A percentile compares a stretch with the other conserved stretches of the same genome.
phyloP scores from a whole-genome alignment of 768 basidiomycete genomes.

The Polyporus arcularius region DNA sequence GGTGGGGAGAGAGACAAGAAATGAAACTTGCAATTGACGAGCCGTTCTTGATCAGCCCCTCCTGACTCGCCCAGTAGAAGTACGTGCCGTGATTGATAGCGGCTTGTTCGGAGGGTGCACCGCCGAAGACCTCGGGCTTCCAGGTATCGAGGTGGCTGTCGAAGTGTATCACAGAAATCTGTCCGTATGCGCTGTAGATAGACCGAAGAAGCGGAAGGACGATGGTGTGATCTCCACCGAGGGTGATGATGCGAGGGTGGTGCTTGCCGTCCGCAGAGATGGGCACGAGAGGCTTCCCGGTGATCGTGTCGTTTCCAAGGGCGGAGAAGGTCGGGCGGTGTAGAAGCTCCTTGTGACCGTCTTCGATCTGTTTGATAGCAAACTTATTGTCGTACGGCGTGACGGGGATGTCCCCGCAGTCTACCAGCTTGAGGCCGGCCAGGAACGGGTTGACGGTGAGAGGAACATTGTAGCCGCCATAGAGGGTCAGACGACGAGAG shows the following conservation, averaged over 20 bases:
- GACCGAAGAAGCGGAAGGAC: constrained; percentile 68
- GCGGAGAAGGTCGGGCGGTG: constrained; percentile 63
- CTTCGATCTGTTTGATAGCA: constrained; percentile 75
- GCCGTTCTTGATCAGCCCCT: constrained; percentile 78
- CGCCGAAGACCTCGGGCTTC: constrained; percentile 76
- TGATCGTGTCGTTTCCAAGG: constrained; percentile 61
- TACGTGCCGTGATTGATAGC: constrained; percentile 88
- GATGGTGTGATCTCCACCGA: constrained; percentile 90
- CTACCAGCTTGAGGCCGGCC: constrained; percentile 66
- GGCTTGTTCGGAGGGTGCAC: constrained; percentile 68
- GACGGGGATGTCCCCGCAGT: constrained; percentile 79
- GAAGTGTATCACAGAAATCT: constrained; percentile 83
- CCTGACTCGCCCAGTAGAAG: constrained; percentile 86
- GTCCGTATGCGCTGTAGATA: constrained; percentile 74
- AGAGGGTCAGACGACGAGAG: constrained; percentile 71
- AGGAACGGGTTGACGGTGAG: constrained; percentile 73
- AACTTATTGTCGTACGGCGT: constrained; percentile 76
- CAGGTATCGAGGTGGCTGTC: constrained; percentile 84
- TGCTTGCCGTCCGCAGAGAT: constrained; percentile 68
- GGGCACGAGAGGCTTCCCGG: constrained; percentile 57
- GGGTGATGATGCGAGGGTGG: constrained; percentile 79
- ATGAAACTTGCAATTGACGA: constrained; percentile 78
- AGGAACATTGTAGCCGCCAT: constrained; percentile 79
- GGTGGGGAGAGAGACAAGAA: constrained; percentile 32
- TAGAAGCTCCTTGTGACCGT: constrained; percentile 69